Conservation (phyloP, 208 protist species). For the Trypanosoma vivax region DNA sequence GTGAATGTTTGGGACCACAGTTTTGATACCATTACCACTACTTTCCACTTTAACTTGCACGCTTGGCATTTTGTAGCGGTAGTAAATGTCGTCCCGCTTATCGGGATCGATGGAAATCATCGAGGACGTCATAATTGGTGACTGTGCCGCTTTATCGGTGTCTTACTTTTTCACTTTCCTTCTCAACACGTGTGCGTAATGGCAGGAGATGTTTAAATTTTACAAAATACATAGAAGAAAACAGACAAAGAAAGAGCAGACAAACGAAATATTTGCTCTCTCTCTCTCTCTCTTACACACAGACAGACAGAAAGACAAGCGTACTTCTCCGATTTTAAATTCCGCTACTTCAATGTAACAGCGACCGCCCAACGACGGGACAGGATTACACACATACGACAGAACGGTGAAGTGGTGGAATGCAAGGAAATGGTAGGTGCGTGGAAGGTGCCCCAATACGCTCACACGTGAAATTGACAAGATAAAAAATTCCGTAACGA, state of each 20-base stretch:
- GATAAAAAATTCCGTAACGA: background rate
- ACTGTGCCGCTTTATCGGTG: background rate
- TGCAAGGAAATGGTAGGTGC: too few relatives aligned
- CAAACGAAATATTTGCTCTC: too few relatives aligned
- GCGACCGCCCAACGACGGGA: background rate
- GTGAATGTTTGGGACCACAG: slow-evolving; percentile 91
- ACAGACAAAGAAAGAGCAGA: slow-evolving; percentile 12
- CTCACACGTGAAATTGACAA: slow-evolving; percentile 8
- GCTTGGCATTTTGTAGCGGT: slow-evolving; percentile 92
- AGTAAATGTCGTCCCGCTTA: slow-evolving; percentile 84
- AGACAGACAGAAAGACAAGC: too few relatives aligned
- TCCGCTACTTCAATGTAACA: too few relatives aligned
- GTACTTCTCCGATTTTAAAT: too few relatives aligned
- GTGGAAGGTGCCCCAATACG: too few relatives aligned
- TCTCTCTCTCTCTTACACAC: too few relatives aligned
- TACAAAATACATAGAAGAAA: slow-evolving; percentile 1
- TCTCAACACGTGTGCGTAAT: background rate
- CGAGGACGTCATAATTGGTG: slow-evolving; percentile 42
- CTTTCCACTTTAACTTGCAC: slow-evolving; percentile 89
- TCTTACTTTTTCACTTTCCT: background rate
- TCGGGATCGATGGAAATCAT: slow-evolving; percentile 88
- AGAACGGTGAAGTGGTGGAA: background rate
- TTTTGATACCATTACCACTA: slow-evolving; percentile 93
- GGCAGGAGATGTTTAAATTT: background rate
- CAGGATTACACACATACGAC: background rate